phyloP scores from a whole-genome alignment of 257 asterid genomes.

The Nicotiana tabacum region DNA sequence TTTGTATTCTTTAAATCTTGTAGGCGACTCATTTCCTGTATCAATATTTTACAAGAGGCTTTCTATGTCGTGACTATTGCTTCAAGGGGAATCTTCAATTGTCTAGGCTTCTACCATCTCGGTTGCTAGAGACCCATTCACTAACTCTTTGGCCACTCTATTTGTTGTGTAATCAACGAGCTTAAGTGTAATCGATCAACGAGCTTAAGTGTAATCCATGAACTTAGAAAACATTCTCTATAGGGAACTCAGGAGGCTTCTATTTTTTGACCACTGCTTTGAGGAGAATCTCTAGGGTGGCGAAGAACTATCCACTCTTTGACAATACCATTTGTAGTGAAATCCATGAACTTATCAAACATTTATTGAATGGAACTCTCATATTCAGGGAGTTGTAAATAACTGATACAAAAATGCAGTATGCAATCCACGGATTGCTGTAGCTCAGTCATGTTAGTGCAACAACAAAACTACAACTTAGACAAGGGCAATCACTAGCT shows the following conservation, averaged over 20 bases:
- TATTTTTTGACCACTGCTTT: no score
- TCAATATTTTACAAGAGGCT: background rate
- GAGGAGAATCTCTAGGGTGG: no score
- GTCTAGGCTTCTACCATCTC: background rate
- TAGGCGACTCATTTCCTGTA: background rate
- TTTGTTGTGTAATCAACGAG: background rate
- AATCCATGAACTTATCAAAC: slow-evolving; percentile 2
- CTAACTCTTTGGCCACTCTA: background rate
- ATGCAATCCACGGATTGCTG: background rate
- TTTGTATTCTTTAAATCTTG: slow-evolving; percentile 3
- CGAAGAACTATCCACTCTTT: background rate
- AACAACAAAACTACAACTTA: background rate
- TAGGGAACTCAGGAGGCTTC: no score
- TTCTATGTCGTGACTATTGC: background rate
- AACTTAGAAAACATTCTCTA: no score
- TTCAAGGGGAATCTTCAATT: background rate
- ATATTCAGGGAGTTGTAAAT: background rate
- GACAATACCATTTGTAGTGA: background rate
- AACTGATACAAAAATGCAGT: background rate
- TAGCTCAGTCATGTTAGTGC: background rate
- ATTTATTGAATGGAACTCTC: background rate
- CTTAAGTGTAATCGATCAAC: background rate
- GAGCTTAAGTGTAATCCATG: background rate
- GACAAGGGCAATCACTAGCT: background rate
- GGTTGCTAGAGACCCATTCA: background rate